Evolutionary conservation across 1,139 yeast species (phyloP).

Genomic region (Yamadazyma mexicana): DNA sequence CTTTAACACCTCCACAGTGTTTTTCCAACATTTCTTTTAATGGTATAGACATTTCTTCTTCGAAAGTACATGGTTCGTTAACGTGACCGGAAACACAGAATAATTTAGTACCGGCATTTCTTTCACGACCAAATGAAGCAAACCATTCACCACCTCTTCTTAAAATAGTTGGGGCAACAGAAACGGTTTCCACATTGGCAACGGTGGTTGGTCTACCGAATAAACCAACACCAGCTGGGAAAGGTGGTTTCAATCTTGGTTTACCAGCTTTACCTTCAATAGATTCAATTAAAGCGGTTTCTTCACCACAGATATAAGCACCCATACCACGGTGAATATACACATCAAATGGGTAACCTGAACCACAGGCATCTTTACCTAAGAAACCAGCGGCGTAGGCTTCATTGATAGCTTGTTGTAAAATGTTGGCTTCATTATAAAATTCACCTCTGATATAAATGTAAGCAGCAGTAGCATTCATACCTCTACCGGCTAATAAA

Average conservation of each 20-base stretch:
- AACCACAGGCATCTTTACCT: constrained; percentile 84
- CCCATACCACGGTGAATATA: constrained; percentile 90
- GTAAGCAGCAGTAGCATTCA: constrained; percentile 92
- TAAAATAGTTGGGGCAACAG: constrained; percentile 84
- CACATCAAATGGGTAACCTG: constrained; percentile 81
- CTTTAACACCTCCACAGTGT: constrained; percentile 87
- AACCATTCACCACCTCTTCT: constrained; percentile 91
- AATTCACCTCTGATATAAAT: constrained; percentile 89
- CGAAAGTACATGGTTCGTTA: constrained; percentile 88
- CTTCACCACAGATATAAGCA: constrained; percentile 89
- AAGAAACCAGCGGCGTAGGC: constrained; percentile 78
- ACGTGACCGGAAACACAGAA: constrained; percentile 89
- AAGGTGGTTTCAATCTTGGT: constrained; percentile 90
- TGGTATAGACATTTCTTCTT: constrained; percentile 91
- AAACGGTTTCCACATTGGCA: constrained; percentile 84
- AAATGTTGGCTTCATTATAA: constrained; percentile 69
- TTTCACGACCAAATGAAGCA: constrained; percentile 76
- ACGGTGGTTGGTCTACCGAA: constrained; percentile 91
- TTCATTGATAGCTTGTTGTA: constrained; percentile 81
- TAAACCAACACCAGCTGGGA: constrained; percentile 90
- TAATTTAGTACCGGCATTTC: constrained; percentile 78
- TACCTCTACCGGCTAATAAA: constrained; percentile 81
- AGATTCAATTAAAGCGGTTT: constrained; percentile 83
- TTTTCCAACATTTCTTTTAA: constrained; percentile 76
- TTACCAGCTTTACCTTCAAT: constrained; percentile 91